These are phyloP conservation scores for Lipomyces japonicus DNA, from an alignment of 805 yeast species.

Conservation along the genomic window DNA sequence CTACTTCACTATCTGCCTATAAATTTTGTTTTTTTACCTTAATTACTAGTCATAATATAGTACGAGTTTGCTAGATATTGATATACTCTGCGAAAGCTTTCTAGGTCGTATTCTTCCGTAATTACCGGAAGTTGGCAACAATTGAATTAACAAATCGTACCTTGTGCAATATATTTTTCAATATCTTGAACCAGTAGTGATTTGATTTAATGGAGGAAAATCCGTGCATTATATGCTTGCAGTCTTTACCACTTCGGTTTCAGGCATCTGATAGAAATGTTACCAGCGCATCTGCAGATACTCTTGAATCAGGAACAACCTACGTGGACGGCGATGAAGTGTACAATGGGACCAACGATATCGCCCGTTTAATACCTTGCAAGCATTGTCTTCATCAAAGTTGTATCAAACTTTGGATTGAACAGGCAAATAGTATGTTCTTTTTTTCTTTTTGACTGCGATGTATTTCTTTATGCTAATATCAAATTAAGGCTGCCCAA, in stretches of 20 bases:
- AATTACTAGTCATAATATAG: too few relatives aligned
- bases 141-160: too few relatives aligned
- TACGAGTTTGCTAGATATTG: too few relatives aligned
- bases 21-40: too few relatives aligned
- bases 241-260: slow-evolving; percentile 33
- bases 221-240: slow-evolving; percentile 62
- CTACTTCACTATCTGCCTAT: too few relatives aligned
- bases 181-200: too few relatives aligned
- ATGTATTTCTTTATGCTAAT: not conserved
- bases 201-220: too few relatives aligned
- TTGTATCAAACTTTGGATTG: slow-evolving; percentile 58
- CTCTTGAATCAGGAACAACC: too few relatives aligned
- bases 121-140: too few relatives aligned
- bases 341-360: slow-evolving; percentile 25
- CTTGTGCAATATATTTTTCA: too few relatives aligned
- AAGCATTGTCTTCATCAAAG: slow-evolving; percentile 53
- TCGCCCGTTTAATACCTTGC: slow-evolving; percentile 43
- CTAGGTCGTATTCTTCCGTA: too few relatives aligned
- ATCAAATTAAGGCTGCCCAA: slow-evolving; percentile 47
- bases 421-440: slow-evolving; percentile 45
- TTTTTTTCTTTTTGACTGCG: not conserved
- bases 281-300: not conserved
- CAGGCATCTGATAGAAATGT: not conserved
- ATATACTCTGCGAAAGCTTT: too few relatives aligned
- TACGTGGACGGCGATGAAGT: slow-evolving; percentile 8